Base-by-base conservation (phyloP, 441 rosid species). In the Populus tomentosa region DNA sequence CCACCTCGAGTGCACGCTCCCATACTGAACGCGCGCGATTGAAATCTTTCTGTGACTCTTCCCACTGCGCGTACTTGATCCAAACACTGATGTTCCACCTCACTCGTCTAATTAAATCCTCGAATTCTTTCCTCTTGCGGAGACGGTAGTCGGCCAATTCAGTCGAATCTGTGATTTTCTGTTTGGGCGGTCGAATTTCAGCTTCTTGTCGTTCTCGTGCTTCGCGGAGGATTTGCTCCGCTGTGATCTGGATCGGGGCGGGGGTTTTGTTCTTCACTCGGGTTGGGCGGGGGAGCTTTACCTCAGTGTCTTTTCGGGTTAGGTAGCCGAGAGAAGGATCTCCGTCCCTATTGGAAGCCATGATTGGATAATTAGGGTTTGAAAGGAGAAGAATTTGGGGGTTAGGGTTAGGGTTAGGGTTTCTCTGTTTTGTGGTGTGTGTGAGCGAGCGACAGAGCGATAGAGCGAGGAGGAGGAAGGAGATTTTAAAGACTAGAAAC, bases 201-300 rank as follows among this genome's bases (percentile, higher is more conserved):
- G 98, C 89, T 71, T 92, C 98, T 56, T 90, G 96, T 0, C 94
- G 88, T 84, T 93, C 97, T 0, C 94, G 87, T 36, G 97, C 94
- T 75, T 95, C 98, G 0, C 97, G 88, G 9, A 95, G 90, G 71
- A 95, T 90, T 75, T 93, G 98, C 80, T 95, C 99, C 0, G 97
- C 98, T 0, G 98, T 95, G 75, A 95, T 95, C 70, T 93, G 99
- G 0, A 93, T 81, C 0, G 97, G 90, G 0, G 98, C 97, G 0
- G 98, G 94, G 1, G 97, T 89, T 74, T 95, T 95, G 86, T 95
- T 93, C 79, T 93, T 95, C 26, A 92, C 98, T 6, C 97, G 87
- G 1, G 94, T 92, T 0, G 98, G 94, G 0, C 92, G 89, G 1
- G 98, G 98, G 4, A 95, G 94, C 77, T 91, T 94, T 24, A 94